Evolutionary conservation across 345 rosid species (phyloP), one percentile per base, ranked within the genome.

Genomic region (Adansonia digitata): DNA sequence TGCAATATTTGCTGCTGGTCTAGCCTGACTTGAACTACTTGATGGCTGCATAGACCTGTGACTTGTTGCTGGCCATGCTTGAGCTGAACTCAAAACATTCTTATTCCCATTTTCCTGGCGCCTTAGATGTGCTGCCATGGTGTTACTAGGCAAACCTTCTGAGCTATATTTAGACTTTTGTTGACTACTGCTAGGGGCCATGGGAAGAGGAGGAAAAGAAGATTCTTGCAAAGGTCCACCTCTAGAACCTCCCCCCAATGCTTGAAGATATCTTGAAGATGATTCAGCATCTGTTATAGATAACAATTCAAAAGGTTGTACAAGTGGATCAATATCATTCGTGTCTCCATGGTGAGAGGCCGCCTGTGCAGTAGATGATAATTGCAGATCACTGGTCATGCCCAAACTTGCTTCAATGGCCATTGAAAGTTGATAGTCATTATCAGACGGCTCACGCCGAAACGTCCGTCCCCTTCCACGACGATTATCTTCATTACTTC

Each of bases 201-300:
- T 62, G n/a, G 90, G 69, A 8, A 94, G 98, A 35, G 99, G 98
- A 83, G 99, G 99, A 82, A 94, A 94, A 37, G 94, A 88, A 74
- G 96, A 88, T 79, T 89, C 92, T 83, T 75, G 85, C 76, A 93
- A 81, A 77, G 91, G 85, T 75, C 81, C 81, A 53, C 22, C 84
- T 77, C 84, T 80, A 62, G 89, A 88, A 74, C 80, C 79, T 35
- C 78, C 86, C 48, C 98, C 92, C 82, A 93, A 78, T 49, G 98
- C 99, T 78, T 91, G 91, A 77, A 81, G 98, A 69, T 93, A 95
- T 69, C 97, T 91, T 35, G 94, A 81, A 73, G 92, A 73, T 49
- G 75, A 42, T 76, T 88, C 95, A 18, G 85, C 65, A 79, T 88
- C 94, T 43, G 86, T 63, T 40, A 84, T 60, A 39, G 79, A 69